phyloP scores from a whole-genome alignment of 306 rosid genomes.

The Gastrolobium bilobum region DNA sequence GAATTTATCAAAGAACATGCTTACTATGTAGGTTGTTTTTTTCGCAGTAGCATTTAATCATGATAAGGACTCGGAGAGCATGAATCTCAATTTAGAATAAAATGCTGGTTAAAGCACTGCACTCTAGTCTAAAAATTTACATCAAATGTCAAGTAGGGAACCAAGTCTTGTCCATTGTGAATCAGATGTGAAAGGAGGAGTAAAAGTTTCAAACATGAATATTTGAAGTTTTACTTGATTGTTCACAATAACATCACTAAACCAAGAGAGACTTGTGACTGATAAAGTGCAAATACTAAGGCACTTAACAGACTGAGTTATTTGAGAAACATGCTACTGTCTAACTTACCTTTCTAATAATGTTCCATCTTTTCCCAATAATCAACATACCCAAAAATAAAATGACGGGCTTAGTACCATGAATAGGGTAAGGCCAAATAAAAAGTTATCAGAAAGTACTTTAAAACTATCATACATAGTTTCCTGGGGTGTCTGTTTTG shows the following conservation, averaged over 20 bases:
- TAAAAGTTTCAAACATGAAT: background rate
- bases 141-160: conserved; percentile 9
- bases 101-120: background rate
- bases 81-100: background rate
- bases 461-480: no score
- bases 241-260: background rate
- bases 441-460: no score
- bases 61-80: background rate
- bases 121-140: background rate
- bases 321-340: no score
- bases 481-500: no score
- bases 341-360: no score
- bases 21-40: background rate
- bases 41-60: background rate
- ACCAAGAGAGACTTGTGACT: conserved; percentile 7
- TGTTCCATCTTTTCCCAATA: no score
- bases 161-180: background rate
- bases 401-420: no score
- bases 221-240: background rate
- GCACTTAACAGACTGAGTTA: background rate
- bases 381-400: no score
- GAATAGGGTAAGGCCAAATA: no score
- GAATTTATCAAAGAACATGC: background rate
- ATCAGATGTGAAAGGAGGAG: background rate
- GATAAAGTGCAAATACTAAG: background rate